Evolutionary conservation across 352 stramenopile species (phyloP).

Genomic region (Plasmopara halstedii): DNA sequence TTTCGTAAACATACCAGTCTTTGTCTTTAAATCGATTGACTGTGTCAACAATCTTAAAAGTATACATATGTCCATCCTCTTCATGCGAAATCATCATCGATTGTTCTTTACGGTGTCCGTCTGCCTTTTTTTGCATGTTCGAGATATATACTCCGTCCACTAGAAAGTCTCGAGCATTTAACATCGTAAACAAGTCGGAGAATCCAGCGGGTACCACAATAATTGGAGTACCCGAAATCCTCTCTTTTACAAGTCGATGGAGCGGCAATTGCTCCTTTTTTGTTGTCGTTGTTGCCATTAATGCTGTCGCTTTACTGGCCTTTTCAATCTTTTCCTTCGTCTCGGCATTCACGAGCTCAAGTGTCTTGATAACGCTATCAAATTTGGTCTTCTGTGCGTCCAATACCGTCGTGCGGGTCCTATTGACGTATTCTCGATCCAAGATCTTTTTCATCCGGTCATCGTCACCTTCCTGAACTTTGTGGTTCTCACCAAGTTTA

Average conservation of each 20-base stretch:
- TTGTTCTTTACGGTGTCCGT: conserved; percentile 73
- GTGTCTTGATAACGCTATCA: conserved; percentile 70
- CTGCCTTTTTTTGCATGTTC: conserved; percentile 81
- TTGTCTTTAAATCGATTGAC: conserved; percentile 78
- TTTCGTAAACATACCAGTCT: conserved; percentile 59
- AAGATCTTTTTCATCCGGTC: conserved; percentile 52
- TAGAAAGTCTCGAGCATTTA: conserved; percentile 86
- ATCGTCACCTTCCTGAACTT: conserved; percentile 32
- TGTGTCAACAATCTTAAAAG: conserved; percentile 86
- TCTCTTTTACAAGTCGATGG: conserved; percentile 59
- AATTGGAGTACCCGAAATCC: conserved; percentile 81
- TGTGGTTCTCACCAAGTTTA: conserved; percentile 32
- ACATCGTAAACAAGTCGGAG: conserved; percentile 83
- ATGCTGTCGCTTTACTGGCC: conserved; percentile 55
- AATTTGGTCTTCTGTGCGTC: conserved; percentile 77
- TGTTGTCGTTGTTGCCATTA: conserved; percentile 27
- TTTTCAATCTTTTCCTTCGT: conserved; percentile 85
- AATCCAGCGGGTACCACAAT: conserved; percentile 87
- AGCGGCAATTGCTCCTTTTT: conserved; percentile 68
- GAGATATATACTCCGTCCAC: conserved; percentile 72
- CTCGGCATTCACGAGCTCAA: conserved; percentile 76
- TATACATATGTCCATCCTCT: conserved; percentile 72
- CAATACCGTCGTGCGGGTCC: conserved; percentile 66
- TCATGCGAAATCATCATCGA: conserved; percentile 78
- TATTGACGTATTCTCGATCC: conserved; percentile 57